Evolutionary conservation across 2,329 filamentous ascomycete genomes (phyloP), one percentile per base, ranked within the genome.

Genomic region (Colletotrichum aenigma): DNA sequence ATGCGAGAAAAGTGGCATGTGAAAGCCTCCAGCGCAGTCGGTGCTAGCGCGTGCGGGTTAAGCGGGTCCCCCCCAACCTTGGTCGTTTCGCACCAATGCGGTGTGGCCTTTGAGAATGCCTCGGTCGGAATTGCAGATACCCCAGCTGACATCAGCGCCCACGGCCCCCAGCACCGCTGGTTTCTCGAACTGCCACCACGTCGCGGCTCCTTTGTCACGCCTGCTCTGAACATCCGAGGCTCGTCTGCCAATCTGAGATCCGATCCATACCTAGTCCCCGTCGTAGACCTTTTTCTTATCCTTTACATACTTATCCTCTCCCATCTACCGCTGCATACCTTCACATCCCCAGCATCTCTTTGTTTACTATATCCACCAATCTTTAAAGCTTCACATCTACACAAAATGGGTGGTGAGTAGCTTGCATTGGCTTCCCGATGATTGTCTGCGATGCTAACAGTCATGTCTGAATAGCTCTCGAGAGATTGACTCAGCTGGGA

Each of bases 401-500:
- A 52, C 79, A 84, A 78, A 76, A 85, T 85, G 84, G 84, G 84
- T 79, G 84, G 84, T 85, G 80, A 78, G 84, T 83, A 18, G 64
- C 64, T 38, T 21, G 18, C 21, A 28, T 38, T 66, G 13, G 78
- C 80, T 73, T 80, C 72, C 38, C 32, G 10, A 7, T n/a, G 36
- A 9, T 26, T 5, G 7, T 13, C 12, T 26, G 13, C 66, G 30
- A 4, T 58, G 56, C 61, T 72, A 65, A 71, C 34, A 16, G 15
- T 24, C 13, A 18, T 13, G 21, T 30, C 56, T 18, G 58, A 72
- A 64, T 80, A 92, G 90, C 90, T 80, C 83, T 90, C 81, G 90
- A 92, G 78, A 86, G 90, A 85, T 85, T 92, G 76, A 86, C 88
- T 68, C 90, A 92, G 81, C 89, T 93, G 80, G 91, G 91, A 77